Base-by-base conservation (phyloP, 2,329 filamentous ascomycete genomes). In the Metarhizium album region DNA sequence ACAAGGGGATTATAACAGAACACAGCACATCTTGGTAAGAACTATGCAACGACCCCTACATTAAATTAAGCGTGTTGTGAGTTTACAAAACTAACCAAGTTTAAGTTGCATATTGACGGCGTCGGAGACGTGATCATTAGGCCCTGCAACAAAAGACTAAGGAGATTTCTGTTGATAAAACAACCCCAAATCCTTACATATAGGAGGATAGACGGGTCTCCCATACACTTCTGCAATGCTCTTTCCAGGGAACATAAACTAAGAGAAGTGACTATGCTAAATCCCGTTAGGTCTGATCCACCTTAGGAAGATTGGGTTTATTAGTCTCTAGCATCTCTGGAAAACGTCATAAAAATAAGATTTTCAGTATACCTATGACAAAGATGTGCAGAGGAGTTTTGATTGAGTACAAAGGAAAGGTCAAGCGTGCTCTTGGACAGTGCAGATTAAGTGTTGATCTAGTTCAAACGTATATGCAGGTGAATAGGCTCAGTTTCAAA, bases 391-490 rank as follows among this genome's bases (percentile, higher is more conserved):
- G 33, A 22, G 46, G 46, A 14, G 11, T 48, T 18, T 22, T 48
- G 13, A 20, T 48, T 3, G 31, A 40, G 20, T 48, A 40, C 24
- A 27, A 23, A 18, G 16, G 20, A 3, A 27, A 33, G 22, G 18
- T 29, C 3, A 27, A 40, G 46, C 46, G 46, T 27, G 46, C 46
- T 40, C 29, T 48, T 22, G 46, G 46, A 4, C 29, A 48, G 24
- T 48, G 46, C 35, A 37, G 33, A n/a, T 23, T 48, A 23, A 33
- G 46, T 27, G 46, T 48, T 27, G 46, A 48, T 40, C 20, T n/a
- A 22, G 29, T 40, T 22, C 29, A 27, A 38, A 27, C 23, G 5
- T 37, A 11, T n/a, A 18, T 37, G 46, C 9, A 20, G 8, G 14
- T 24, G 7, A 42, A 16, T 8, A 42, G 24, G 20, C 40, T 42